Base-by-base conservation (phyloP, 2,329 filamentous ascomycete genomes). In the Pseudonectria foliicola region DNA sequence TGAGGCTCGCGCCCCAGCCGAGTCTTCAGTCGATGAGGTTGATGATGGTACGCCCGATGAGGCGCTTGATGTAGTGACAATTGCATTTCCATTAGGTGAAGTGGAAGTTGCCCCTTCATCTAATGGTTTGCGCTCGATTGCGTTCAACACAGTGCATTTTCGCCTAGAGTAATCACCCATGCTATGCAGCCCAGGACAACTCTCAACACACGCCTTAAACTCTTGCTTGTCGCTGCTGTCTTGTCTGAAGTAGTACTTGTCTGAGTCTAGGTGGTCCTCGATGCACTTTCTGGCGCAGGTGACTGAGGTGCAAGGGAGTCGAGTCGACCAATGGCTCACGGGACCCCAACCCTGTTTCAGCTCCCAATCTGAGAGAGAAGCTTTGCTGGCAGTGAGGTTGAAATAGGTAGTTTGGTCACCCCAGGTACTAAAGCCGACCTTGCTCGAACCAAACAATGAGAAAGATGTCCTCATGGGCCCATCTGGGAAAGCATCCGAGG, bases 331-430 rank as follows among this genome's bases (percentile, higher is more conserved):
- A 7, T 33, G 33, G 27, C 15, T 36, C 16, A 37, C 23, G 18
- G 32, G 18, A n/a, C 21, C 15, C 29, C 30, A 36, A 14, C 38
- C 31, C 6, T 33, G 7, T 27, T 31, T 33, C 21, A 13, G 11
- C 27, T 40, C 38, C 29, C 27, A 33, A 10, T 31, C 24, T 4
- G 30, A 36, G 4, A 40, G 29, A 8, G 16, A 14, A 16, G 25
- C 38, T 16, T 40, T 13, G 26, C 38, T 29, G 23, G 16, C 27
- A 1, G 38, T 36, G n/a, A 40, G 27, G 16, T 40, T 40, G 33
- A 40, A 40, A 4, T n/a, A 11, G n/a, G 31, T 31, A 4, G 34
- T 27, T 27, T 36, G 33, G 38, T 40, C 31, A 30, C 30, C 38
- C 33, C 37, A 35, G 7, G 33, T 15, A 21, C 8, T 26, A 16